Evolutionary conservation across 2,329 filamentous ascomycete species (phyloP), one percentile per base, ranked within the genome.

Genomic region (Fusarium fujikuroi): DNA sequence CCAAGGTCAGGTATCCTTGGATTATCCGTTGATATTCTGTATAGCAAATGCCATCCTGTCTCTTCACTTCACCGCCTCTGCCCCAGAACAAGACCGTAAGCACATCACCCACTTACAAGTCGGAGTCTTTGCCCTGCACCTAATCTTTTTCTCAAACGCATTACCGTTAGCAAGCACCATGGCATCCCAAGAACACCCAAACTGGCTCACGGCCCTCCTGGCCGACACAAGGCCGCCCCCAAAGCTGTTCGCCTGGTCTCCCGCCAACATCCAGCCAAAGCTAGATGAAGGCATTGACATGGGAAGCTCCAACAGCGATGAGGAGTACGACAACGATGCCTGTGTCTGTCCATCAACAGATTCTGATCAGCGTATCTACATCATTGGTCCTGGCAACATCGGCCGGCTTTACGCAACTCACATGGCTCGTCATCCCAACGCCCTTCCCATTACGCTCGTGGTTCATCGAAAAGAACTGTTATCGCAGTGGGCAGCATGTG

Each of bases 351-450:
- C 32, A 0, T 9, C 49, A 37, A 8, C 18, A 36, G 18, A 39
- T 23, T 52, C 44, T 9, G 52, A 46, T 2, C 34, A 64, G 9
- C 52, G 52, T 2, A 59, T 67, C 7, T 59, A 40, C 15, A 47
- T 67, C 16, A 23, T 67, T n/a, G 64, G 64, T 7, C 64, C 64
- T 11, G 64, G 64, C 9, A 67, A 67, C 2, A 59, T 67, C 7
- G 64, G 64, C 0, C 43, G 60, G 18, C 46, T 67, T 1, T 67
- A 52, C 44, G 64, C 64, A 9, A 58, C n/a, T 12, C 28, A 67
- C 19, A 67, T 67, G 64, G 52, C 36, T 15, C 64, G 52, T 3
- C 60, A 37, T 6, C 25, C 28, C 9, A 53, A 59, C n/a, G 32
- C 52, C 1, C 40, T 59, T 5, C 44, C 52, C 28, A 67, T 64